phyloP scores from a whole-genome alignment of 2,329 filamentous ascomycete genomes.

The Colletotrichum lindemuthianum region DNA sequence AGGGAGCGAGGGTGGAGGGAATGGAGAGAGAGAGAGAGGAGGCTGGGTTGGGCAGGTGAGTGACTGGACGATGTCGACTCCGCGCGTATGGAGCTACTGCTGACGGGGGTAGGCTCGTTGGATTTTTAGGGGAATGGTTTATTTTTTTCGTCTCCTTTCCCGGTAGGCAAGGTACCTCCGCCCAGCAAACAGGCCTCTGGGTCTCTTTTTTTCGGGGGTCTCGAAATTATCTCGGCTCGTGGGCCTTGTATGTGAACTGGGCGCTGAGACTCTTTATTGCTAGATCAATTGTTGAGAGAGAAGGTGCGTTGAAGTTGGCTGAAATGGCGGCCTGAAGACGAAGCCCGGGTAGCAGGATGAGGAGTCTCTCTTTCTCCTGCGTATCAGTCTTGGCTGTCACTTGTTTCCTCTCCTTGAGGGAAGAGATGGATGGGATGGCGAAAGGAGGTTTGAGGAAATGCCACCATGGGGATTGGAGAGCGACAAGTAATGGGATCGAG shows the following conservation, averaged over 20 bases:
- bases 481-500: conserved; percentile 4
- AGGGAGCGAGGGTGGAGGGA: conserved; percentile 32
- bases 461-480: conserved; percentile 16
- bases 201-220: conserved; percentile 3
- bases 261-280: conserved; percentile 19
- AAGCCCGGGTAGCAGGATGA: conserved; percentile 2
- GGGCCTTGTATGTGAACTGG: conserved; percentile 18
- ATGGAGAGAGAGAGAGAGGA: conserved; percentile 19
- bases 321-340: not conserved
- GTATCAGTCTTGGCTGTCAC: conserved; percentile 10
- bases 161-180: not conserved
- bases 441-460: conserved; percentile 19
- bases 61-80: conserved; percentile 30
- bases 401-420: conserved; percentile 19
- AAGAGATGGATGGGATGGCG: not conserved
- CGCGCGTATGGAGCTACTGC: conserved; percentile 30
- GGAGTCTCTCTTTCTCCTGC: not conserved
- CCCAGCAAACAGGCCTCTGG: too few relatives aligned
- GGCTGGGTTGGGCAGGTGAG: conserved; percentile 28
- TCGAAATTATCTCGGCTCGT: conserved; percentile 28
- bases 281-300: not conserved
- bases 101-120: conserved; percentile 34
- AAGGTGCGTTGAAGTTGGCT: conserved; percentile 13
- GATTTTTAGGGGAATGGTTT: conserved; percentile 25
- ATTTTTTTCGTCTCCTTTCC: conserved; percentile 28